A percentile compares a stretch with the other conserved stretches of the same genome.
Evolutionary conservation across 495 filamentous ascomycete genomes (phyloP).

Genomic region (Glonium stellatum): DNA sequence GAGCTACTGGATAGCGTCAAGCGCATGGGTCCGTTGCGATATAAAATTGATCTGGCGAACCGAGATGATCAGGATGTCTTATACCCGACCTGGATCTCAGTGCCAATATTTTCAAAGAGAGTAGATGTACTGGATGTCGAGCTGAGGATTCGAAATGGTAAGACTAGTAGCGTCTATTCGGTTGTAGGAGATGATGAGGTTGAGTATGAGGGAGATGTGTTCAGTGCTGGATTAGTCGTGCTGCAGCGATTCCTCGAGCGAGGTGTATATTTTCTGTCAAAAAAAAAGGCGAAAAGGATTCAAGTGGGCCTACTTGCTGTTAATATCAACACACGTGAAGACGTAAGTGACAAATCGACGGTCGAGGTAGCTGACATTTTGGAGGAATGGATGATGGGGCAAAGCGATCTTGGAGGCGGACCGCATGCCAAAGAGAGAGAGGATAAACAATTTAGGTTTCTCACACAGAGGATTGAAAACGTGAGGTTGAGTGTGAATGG

Average conservation of each 20-base stretch:
- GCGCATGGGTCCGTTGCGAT: not conserved
- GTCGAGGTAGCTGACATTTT: not conserved
- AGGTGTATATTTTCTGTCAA: not conserved
- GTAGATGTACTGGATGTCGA: not conserved
- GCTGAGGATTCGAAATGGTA: not conserved
- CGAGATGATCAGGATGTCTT: not conserved
- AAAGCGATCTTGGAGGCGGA: not conserved
- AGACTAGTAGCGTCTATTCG: not conserved
- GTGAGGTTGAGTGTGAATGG: not conserved
- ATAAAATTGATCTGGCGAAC: not conserved
- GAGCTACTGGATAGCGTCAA: not conserved
- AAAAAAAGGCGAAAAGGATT: not conserved
- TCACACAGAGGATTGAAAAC: not conserved
- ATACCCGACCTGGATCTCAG: not conserved
- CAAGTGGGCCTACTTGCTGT: not conserved
- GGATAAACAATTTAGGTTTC: not conserved
- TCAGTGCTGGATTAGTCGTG: not conserved
- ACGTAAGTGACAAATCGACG: not conserved
- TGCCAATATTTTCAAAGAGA: not conserved
- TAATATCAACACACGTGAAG: not conserved
- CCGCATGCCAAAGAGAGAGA: not conserved
- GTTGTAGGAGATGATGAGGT: not conserved
- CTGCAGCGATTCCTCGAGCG: not conserved
- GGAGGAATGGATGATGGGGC: constrained; percentile 1
- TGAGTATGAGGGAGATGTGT: not conserved